phyloP scores from a whole-genome alignment of 2,329 filamentous ascomycete species.

The Sarocladium strictum region DNA sequence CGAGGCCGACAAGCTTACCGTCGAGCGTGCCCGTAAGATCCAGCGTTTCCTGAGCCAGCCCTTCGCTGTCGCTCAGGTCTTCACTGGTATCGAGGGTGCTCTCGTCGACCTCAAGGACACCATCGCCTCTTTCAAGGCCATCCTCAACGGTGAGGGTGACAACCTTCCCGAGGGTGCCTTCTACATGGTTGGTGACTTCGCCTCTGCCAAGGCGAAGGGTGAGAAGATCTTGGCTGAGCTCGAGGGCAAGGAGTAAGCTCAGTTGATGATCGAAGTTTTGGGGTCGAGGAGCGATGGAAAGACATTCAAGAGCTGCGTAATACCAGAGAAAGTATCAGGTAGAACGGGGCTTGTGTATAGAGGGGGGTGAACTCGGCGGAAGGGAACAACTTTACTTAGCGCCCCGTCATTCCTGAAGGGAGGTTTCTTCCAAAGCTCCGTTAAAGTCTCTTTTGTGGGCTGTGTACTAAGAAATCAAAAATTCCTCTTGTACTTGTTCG shows the following conservation, averaged over 20 bases:
- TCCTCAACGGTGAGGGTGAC: slow-evolving; percentile 91
- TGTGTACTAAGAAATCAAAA: slow-evolving; percentile 55
- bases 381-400: slow-evolving; percentile 1
- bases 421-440: slow-evolving; percentile 46
- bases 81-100: slow-evolving; percentile 91
- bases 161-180: slow-evolving; percentile 87
- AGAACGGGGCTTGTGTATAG: slow-evolving; percentile 47
- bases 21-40: slow-evolving; percentile 99
- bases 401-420: slow-evolving; percentile 25
- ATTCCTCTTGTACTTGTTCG: slow-evolving; percentile 36
- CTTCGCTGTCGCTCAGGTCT: slow-evolving; percentile 82
- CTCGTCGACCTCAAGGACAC: slow-evolving; percentile 99
- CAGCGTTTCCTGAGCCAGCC: slow-evolving; percentile 99
- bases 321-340: slow-evolving; percentile 23
- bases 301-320: slow-evolving; percentile 21
- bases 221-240: slow-evolving; percentile 99
- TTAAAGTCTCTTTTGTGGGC: slow-evolving; percentile 53
- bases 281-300: slow-evolving; percentile 3
- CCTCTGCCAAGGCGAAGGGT: slow-evolving; percentile 89
- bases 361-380: slow-evolving; percentile 39
- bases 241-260: slow-evolving; percentile 35
- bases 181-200: slow-evolving; percentile 99
- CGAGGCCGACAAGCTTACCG: slow-evolving; percentile 97
- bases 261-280: not conserved
- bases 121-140: slow-evolving; percentile 94